phyloP scores from a whole-genome alignment of 495 filamentous ascomycete genomes.

The Talaromyces ruber region DNA sequence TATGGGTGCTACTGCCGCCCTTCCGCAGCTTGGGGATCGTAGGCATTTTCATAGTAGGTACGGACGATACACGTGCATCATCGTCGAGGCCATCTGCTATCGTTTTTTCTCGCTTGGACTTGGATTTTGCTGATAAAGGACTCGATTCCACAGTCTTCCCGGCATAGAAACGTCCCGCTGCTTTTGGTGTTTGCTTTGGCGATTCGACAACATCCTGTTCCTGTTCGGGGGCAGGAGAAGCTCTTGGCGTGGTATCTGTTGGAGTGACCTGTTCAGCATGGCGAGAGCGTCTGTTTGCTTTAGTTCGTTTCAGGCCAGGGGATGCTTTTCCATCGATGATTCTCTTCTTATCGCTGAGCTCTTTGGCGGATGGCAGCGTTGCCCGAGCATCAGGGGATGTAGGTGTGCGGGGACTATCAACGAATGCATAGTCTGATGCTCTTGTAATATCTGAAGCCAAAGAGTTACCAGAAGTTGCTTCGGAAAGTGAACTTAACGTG shows the following conservation, averaged over 20 bases:
- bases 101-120: conserved; percentile 13
- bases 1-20: conserved; percentile 23
- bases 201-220: conserved; percentile 9
- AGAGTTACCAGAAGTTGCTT: conserved; percentile 22
- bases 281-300: conserved; percentile 44
- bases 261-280: conserved; percentile 30
- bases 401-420: conserved; percentile 19
- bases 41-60: conserved; percentile 48
- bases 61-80: conserved; percentile 43
- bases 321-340: conserved; percentile 20
- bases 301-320: conserved; percentile 42
- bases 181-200: background rate
- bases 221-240: conserved; percentile 10
- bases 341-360: conserved; percentile 2
- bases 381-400: conserved; percentile 14
- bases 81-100: conserved; percentile 8
- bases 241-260: conserved; percentile 16
- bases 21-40: conserved; percentile 47
- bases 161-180: background rate
- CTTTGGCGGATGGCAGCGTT: conserved; percentile 2
- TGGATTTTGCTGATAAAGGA: conserved; percentile 15
- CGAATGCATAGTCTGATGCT: conserved; percentile 27
- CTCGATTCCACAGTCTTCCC: conserved; percentile 9
- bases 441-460: conserved; percentile 26
- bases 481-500: conserved; percentile 22